These are phyloP conservation scores for Polytrichum commune DNA, from an alignment of 225 moss, liverwort and hornwort genomes.

Conservation along the genomic window DNA sequence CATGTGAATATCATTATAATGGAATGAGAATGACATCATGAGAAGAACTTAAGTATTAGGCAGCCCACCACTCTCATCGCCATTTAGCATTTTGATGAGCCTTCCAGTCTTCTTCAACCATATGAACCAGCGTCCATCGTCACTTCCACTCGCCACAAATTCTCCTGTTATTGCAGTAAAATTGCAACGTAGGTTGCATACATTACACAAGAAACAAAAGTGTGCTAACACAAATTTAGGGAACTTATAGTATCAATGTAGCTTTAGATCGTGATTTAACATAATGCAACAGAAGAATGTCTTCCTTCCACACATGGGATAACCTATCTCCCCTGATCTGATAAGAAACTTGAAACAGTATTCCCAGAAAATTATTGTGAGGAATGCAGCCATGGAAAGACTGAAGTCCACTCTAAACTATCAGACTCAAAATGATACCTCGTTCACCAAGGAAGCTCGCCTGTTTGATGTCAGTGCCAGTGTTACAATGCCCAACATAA, in stretches of 20 bases:
- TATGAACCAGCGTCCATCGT: constrained; percentile 99
- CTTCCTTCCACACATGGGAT: no score
- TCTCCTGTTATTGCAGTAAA: constrained; percentile 54
- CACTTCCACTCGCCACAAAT: constrained; percentile 96
- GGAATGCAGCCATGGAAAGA: neutral
- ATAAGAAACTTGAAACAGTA: no score
- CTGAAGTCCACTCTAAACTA: constrained; percentile 5
- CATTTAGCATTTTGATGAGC: constrained; percentile 87
- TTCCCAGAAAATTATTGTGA: no score
- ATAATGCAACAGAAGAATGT: no score
- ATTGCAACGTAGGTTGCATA: no score
- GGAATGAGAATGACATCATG: no score
- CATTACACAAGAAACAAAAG: no score
- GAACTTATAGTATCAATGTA: no score
- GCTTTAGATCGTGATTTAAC: no score
- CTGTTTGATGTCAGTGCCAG: constrained; percentile 99
- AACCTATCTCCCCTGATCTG: no score
- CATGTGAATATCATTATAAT: no score
- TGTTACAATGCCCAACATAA: constrained; percentile 99
- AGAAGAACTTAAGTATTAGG: neutral
- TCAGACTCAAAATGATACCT: constrained; percentile 36
- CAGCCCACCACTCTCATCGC: constrained; percentile 77
- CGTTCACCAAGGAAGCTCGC: constrained; percentile 99
- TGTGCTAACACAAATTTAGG: no score
- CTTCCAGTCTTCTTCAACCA: constrained; percentile 97